Evolutionary conservation across 441 rosid genomes (phyloP).

Genomic region (Aquilaria agallochum): DNA sequence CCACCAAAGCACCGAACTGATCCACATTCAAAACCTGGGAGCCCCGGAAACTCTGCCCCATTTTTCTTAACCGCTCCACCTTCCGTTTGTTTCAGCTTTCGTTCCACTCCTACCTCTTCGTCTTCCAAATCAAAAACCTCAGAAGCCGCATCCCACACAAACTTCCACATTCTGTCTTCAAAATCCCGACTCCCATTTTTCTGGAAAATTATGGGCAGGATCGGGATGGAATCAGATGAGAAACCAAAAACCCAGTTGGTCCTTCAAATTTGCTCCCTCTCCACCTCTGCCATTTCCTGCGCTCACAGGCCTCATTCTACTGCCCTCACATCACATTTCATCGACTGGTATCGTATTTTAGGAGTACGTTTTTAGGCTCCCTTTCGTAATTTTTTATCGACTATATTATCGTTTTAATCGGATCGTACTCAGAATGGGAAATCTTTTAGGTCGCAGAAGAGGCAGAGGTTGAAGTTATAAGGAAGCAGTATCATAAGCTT

Average conservation of each 20-base stretch:
- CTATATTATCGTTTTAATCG: background rate
- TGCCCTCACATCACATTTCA: slow-evolving; percentile 33
- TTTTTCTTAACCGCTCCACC: slow-evolving; percentile 64
- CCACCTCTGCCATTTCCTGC: slow-evolving; percentile 40
- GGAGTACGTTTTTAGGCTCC: slow-evolving; percentile 45
- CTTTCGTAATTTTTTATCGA: background rate
- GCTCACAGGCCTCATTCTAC: slow-evolving; percentile 26
- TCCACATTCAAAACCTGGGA: slow-evolving; percentile 48
- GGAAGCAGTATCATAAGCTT: slow-evolving; percentile 67
- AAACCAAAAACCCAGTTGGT: slow-evolving; percentile 44
- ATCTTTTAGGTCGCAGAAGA: slow-evolving; percentile 63
- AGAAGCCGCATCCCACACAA: background rate
- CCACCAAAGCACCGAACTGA: slow-evolving; percentile 38
- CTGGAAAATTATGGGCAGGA: slow-evolving; percentile 27
- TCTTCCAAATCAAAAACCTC: background rate
- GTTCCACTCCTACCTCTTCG: slow-evolving; percentile 1
- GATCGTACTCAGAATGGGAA: background rate
- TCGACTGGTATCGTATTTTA: slow-evolving; percentile 91
- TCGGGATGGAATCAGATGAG: slow-evolving; percentile 37
- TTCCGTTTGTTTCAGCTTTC: slow-evolving; percentile 10
- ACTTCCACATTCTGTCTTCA: background rate
- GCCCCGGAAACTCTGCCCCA: slow-evolving; percentile 44
- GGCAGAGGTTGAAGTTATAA: slow-evolving; percentile 48
- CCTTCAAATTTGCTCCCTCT: slow-evolving; percentile 60
- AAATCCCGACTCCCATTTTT: background rate